Conservation (phyloP, 208 protist genomes). For the Wallacemonas sp. region DNA sequence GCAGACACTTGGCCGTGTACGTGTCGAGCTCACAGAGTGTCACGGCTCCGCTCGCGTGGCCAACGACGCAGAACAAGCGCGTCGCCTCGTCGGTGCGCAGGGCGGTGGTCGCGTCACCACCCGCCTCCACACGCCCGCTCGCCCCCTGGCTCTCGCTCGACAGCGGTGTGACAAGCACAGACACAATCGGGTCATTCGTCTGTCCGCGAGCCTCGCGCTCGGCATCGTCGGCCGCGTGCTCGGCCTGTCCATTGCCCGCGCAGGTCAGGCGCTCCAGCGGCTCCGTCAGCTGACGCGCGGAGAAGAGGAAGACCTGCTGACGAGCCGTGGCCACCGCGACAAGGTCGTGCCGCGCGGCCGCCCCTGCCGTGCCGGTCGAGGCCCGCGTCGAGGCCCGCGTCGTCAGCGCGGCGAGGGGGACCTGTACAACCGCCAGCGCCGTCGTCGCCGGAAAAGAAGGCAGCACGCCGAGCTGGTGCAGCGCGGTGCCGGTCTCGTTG, state of each 20-base stretch:
- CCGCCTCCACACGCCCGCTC: neutral
- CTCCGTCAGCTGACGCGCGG: constrained; percentile 57
- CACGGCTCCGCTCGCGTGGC: constrained; percentile 70
- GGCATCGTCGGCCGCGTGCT: constrained; percentile 3
- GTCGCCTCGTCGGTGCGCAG: too few species aligned
- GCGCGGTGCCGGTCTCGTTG: constrained; percentile 48
- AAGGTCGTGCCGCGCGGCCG: constrained; percentile 40
- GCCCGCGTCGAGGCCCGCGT: too few species aligned
- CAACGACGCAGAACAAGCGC: constrained; percentile 74
- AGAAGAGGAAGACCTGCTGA: constrained; percentile 73
- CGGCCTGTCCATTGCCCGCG: neutral
- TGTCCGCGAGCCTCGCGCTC: neutral
- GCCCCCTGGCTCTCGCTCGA: constrained; percentile 20
- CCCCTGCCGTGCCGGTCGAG: too few species aligned
- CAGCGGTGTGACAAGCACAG: constrained; percentile 78
- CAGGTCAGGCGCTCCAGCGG: constrained; percentile 72
- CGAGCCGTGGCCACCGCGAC: constrained; percentile 69
- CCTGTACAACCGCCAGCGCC: constrained; percentile 64
- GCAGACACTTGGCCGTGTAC: constrained; percentile 55
- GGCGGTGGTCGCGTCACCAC: too few species aligned
- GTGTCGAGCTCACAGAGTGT: constrained; percentile 70
- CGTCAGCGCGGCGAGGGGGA: constrained; percentile 35
- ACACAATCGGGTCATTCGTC: constrained; percentile 40
- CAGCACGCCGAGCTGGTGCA: constrained; percentile 59
- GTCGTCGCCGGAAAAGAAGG: constrained; percentile 65